A percentile compares a stretch with the other conserved stretches of the same genome.
phyloP scores from a whole-genome alignment of 75 land plant species.

The Pseudotsuga menziesii region DNA sequence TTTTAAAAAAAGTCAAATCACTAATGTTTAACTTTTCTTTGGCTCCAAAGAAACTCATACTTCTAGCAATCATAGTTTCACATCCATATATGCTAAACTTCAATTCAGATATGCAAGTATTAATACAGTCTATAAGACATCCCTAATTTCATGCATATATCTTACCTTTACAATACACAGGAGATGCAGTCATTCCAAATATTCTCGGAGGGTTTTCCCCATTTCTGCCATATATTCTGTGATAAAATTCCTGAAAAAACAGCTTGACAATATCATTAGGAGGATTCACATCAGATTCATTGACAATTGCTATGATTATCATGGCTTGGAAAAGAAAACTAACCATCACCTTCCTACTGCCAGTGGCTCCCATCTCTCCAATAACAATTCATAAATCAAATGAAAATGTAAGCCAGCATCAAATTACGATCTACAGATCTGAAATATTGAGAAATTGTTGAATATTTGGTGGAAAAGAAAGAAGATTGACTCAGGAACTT shows the following conservation, averaged over 20 bases:
- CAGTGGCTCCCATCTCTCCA: neutral
- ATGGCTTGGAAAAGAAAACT: neutral
- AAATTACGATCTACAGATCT: neutral
- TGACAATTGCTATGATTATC: neutral
- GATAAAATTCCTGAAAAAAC: slow-evolving; percentile 57
- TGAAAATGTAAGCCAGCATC: neutral
- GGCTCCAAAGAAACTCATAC: neutral
- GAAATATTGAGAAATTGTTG: neutral
- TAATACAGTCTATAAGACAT: neutral
- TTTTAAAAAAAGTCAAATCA: neutral
- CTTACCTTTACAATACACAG: slow-evolving; percentile 55
- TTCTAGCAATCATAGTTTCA: neutral
- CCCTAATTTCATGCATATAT: neutral
- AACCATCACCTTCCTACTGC: neutral
- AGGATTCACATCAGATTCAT: neutral
- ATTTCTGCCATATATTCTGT: slow-evolving; percentile 7
- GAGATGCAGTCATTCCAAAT: slow-evolving; percentile 90
- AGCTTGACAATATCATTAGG: neutral
- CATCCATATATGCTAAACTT: neutral
- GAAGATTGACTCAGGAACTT: neutral
- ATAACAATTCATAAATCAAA: neutral
- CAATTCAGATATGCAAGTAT: neutral
- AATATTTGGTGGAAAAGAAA: neutral
- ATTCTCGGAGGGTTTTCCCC: slow-evolving; percentile 46
- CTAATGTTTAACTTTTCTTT: neutral